Evolutionary conservation across 2,329 filamentous ascomycete species (phyloP).

Genomic region (Hymenoscyphus linearis): DNA sequence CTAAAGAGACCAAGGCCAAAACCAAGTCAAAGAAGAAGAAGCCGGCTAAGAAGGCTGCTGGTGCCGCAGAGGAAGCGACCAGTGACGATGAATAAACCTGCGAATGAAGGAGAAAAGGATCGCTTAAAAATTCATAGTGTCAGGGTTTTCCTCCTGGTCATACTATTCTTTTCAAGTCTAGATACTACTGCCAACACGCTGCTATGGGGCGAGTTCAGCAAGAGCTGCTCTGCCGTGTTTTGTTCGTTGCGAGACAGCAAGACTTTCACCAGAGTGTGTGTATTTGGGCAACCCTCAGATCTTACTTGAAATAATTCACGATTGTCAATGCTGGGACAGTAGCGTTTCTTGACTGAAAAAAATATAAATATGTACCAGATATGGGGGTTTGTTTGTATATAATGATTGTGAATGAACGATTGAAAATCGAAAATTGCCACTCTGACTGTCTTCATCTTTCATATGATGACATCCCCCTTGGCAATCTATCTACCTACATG

Average conservation of each 20-base stretch:
- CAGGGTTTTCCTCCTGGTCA: neutral
- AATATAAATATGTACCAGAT: constrained; percentile 24
- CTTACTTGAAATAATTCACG: neutral
- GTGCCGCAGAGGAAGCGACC: constrained; percentile 30
- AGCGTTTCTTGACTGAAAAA: constrained; percentile 20
- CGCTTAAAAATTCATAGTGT: neutral
- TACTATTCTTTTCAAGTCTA: neutral
- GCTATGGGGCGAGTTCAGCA: constrained; percentile 22
- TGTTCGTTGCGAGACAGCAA: constrained; percentile 6
- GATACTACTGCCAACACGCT: constrained; percentile 21
- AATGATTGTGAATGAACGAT: neutral
- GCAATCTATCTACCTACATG: too few species aligned
- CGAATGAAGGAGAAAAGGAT: neutral
- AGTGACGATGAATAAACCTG: constrained; percentile 35
- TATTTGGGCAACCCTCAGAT: neutral
- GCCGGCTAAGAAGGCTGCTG: constrained; percentile 38
- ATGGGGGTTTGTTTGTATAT: neutral
- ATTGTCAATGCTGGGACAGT: constrained; percentile 11
- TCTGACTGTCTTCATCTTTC: neutral
- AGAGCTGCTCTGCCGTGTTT: constrained; percentile 16
- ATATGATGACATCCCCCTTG: neutral
- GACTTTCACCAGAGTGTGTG: neutral
- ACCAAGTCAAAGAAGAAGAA: constrained; percentile 71
- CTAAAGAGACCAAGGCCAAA: constrained; percentile 85
- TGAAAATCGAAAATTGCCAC: neutral